Percentiles rank a stretch among this genome's conserved stretches.
Evolutionary conservation across 805 yeast species (phyloP).

Genomic region (Komagataella ulmi): DNA sequence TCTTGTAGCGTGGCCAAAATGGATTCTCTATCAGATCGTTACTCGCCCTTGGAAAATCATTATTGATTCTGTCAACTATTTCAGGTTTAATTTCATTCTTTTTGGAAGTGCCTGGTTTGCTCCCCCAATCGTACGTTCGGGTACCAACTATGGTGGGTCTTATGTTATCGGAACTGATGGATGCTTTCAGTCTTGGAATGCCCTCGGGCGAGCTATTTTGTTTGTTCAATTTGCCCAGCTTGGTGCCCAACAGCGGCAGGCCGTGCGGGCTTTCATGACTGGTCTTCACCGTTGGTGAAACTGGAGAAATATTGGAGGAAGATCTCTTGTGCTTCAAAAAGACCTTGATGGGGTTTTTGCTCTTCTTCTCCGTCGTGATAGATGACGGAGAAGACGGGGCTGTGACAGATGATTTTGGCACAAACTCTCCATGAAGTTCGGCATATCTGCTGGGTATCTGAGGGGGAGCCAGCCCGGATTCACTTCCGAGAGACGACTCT

Average conservation of each 20-base stretch:
- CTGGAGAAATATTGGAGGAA: slow-evolving; percentile 1
- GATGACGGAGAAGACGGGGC: neutral
- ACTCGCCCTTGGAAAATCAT: neutral
- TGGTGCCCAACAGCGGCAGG: neutral
- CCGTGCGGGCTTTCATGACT: neutral
- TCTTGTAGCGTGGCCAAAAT: neutral
- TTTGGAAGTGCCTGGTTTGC: neutral
- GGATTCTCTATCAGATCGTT: neutral
- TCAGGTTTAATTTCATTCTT: neutral
- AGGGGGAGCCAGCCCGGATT: slow-evolving; percentile 2
- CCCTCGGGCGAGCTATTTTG: neutral
- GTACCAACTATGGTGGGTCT: neutral
- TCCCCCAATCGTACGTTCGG: neutral
- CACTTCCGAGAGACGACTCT: slow-evolving; percentile 8
- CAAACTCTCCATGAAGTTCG: neutral
- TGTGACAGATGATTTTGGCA: neutral
- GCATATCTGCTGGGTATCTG: slow-evolving; percentile 3
- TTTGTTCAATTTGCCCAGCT: neutral
- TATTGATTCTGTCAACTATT: neutral
- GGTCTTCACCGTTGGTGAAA: neutral
- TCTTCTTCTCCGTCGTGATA: slow-evolving; percentile 4
- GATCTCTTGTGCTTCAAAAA: slow-evolving; percentile 14
- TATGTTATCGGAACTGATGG: neutral
- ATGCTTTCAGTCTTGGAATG: neutral
- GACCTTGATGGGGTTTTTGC: slow-evolving; percentile 13